Evolutionary conservation across 768 basidiomycete genomes (phyloP).

Genomic region (Rhodotorula taiwanensis): DNA sequence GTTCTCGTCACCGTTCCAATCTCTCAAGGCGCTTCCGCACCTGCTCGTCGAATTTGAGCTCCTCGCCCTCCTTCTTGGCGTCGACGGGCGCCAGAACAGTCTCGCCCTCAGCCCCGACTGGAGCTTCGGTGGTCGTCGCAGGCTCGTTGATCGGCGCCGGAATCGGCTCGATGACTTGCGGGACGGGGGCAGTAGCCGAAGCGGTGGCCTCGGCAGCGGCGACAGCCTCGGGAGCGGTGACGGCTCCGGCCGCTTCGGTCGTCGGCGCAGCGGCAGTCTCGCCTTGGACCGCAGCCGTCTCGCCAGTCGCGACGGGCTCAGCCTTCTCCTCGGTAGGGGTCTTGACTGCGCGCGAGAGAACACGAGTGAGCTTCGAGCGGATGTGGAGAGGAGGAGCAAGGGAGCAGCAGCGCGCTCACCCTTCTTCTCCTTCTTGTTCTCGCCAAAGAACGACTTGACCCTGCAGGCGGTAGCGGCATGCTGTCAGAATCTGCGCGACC

Average conservation of each 20-base stretch:
- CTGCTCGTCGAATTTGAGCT: conserved; percentile 26
- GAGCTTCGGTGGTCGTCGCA: neutral
- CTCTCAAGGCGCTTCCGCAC: too few species aligned
- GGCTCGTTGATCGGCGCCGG: conserved; percentile 1
- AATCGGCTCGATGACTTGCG: conserved; percentile 17
- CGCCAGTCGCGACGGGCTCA: neutral
- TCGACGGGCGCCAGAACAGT: neutral
- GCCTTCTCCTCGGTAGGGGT: conserved; percentile 29
- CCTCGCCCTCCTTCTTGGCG: neutral
- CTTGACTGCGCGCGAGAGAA: conserved; percentile 14
- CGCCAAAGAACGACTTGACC: conserved; percentile 32
- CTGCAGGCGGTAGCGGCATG: neutral
- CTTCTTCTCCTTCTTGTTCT: conserved; percentile 35
- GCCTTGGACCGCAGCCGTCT: too few species aligned
- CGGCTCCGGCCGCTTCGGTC: neutral
- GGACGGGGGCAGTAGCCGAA: conserved; percentile 14
- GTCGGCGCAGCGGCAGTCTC: too few species aligned
- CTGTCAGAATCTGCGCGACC: neutral
- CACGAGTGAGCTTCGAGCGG: neutral
- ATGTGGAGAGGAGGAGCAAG: neutral
- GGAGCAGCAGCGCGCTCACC: neutral
- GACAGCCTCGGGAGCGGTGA: conserved; percentile 23
- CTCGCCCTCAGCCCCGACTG: neutral
- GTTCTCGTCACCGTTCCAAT: too few species aligned
- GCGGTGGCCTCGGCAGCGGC: conserved; percentile 3